Evolutionary conservation across 202 grass and related monocot genomes (phyloP), one percentile per base, ranked within the genome.

Genomic region (Saccharum hybrid): DNA sequence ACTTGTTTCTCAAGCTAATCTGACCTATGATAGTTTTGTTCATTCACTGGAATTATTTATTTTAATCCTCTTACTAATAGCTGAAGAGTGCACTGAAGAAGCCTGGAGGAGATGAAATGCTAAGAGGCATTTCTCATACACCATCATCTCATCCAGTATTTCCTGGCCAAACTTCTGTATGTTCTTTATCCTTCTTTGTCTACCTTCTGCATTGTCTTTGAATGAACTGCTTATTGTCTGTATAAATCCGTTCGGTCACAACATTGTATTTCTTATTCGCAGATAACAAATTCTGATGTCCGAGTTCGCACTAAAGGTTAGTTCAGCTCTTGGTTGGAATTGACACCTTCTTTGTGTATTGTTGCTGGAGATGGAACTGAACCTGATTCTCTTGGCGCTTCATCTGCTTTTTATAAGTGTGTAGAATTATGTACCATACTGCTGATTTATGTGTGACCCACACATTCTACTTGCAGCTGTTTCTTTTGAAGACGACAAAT

Each of bases 391-490:
- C 48, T 74, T 74, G 49, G 49, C 30, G 14, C 62, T 67, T 49
- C 31, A 82, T 72, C 77, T 87, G 22, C 34, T 64, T 85, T 42
- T 59, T 76, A 75, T 19, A 68, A 42, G 2, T 71, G 48, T 83
- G 63, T 76, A 21, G 3, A 69, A 61, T 63, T 28, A 57, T 41
- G 6, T 77, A 9, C 11, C 33, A 70, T 73, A 38, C 48, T 75
- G 19, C 11, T 63, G 10, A 34, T 79, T 38, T 74, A 9, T 19
- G 2, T 85, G 7, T 71, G 23, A 63, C 71, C 31, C 34, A 56
- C 67, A 39, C 79, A 26, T 70, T 81, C 68, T 89, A 75, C 66
- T 81, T 78, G 66, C 85, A 94, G 89, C 75, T 94, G 78, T 82
- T 92, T 90, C 85, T 75, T 88, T 91, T 85, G 69, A 83, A 74